These are phyloP conservation scores for Microdochium trichocladiopsis DNA, from an alignment of 2,329 filamentous ascomycete genomes.

Conservation along the genomic window DNA sequence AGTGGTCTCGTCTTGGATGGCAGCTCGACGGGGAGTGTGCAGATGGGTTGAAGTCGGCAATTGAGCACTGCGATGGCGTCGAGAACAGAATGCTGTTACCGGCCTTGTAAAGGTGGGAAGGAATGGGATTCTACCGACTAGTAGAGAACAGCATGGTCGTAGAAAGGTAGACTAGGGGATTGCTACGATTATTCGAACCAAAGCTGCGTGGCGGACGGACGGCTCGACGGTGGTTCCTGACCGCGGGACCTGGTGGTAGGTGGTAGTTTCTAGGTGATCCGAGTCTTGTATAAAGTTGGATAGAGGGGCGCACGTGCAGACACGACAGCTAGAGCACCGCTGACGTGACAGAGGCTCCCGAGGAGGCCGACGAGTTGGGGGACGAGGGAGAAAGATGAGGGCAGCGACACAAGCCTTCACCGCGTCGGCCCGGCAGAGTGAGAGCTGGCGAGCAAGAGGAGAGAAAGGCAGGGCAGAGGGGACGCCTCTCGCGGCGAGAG, in stretches of 20 bases:
- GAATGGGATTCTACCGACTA: no score
- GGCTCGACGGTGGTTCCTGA: not conserved
- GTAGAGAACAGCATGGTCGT: not conserved
- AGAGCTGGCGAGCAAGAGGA: not conserved
- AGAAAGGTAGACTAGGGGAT: not conserved
- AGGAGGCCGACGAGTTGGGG: not conserved
- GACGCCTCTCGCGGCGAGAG: not conserved
- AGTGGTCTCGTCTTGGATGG: no score
- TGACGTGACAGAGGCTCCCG: not conserved
- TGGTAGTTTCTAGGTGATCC: no score
- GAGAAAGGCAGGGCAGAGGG: not conserved
- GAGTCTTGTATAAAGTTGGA: not conserved
- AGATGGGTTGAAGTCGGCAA: slow-evolving; percentile 5
- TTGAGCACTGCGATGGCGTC: not conserved
- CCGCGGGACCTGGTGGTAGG: not conserved
- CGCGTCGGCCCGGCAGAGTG: not conserved
- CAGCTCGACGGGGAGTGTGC: no score
- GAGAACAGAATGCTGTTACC: no score
- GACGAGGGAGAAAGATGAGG: not conserved
- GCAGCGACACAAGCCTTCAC: not conserved
- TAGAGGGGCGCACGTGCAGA: not conserved
- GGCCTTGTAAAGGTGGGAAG: no score
- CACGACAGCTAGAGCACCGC: not conserved
- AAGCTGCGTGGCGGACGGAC: not conserved
- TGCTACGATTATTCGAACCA: not conserved